phyloP scores from a whole-genome alignment of 2,329 filamentous ascomycete species.

The Scleromitrula shiraiana region DNA sequence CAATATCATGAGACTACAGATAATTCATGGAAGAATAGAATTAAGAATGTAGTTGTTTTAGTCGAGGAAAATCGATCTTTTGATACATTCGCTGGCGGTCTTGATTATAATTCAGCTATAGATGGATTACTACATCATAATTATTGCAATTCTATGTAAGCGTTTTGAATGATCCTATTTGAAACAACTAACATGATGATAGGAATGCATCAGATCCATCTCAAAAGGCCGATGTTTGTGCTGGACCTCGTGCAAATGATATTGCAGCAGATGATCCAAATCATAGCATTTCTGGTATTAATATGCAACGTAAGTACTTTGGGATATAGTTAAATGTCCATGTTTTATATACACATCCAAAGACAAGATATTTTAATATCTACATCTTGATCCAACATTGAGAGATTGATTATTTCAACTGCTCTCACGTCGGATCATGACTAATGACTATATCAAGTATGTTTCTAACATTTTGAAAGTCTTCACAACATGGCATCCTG shows the following conservation, averaged over 20 bases:
- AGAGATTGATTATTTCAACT: too few relatives aligned
- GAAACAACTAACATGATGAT: constrained; percentile 2
- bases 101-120: constrained; percentile 32
- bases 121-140: constrained; percentile 31
- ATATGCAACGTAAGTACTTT: constrained; percentile 31
- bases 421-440: too few relatives aligned
- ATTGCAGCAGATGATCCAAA: constrained; percentile 37
- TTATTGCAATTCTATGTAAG: constrained; percentile 36
- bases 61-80: constrained; percentile 36
- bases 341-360: too few relatives aligned
- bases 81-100: constrained; percentile 35
- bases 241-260: constrained; percentile 31
- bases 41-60: constrained; percentile 41
- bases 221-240: constrained; percentile 30
- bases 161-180: neutral
- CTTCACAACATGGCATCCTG: constrained; percentile 33
- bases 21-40: constrained; percentile 30
- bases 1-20: constrained; percentile 12
- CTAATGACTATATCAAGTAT: neutral
- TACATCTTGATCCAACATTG: too few relatives aligned
- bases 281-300: constrained; percentile 35
- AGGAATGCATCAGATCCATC: constrained; percentile 24
- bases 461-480: constrained; percentile 19
- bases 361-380: too few relatives aligned
- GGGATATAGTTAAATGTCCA: too few relatives aligned